Percentiles rank a stretch among this genome's conserved stretches.
These are phyloP conservation scores for Aspergillus aculeatus DNA, from an alignment of 2,329 filamentous ascomycete species.

Conservation along the genomic window DNA sequence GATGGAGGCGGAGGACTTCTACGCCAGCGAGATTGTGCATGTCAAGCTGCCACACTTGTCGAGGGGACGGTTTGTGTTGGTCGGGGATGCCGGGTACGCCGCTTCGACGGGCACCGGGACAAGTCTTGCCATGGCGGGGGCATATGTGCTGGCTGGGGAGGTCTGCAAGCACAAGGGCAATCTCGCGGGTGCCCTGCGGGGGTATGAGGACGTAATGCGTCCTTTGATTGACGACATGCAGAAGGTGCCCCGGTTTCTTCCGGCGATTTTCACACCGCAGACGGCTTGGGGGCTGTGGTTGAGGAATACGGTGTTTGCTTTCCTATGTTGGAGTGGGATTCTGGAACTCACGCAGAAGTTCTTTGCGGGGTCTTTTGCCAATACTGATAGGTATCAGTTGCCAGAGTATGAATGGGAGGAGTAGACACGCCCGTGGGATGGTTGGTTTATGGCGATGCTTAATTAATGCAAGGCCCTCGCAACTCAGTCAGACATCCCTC, in stretches of 20 bases:
- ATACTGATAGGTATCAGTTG: neutral
- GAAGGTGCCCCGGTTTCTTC: neutral
- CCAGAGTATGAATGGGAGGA: neutral
- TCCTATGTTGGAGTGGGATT: constrained; percentile 1
- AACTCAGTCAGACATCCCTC: too few relatives aligned
- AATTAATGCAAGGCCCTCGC: too few relatives aligned
- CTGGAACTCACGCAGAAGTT: neutral
- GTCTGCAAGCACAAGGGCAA: neutral
- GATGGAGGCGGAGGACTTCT: constrained; percentile 1
- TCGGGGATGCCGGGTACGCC: constrained; percentile 4
- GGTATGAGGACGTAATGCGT: neutral
- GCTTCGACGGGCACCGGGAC: neutral
- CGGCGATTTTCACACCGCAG: neutral
- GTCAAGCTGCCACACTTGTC: neutral
- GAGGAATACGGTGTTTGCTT: neutral
- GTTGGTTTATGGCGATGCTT: too few relatives aligned
- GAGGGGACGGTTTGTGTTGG: constrained; percentile 1
- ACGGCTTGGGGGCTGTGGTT: neutral
- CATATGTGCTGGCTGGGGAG: constrained; percentile 1
- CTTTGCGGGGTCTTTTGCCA: neutral
- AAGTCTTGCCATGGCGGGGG: neutral
- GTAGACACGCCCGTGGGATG: too few relatives aligned
- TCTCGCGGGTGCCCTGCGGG: neutral
- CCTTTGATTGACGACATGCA: neutral
- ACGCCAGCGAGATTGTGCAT: neutral